Conservation (phyloP, 2,329 filamentous ascomycete genomes). For the Achaetomium macrosporum region DNA sequence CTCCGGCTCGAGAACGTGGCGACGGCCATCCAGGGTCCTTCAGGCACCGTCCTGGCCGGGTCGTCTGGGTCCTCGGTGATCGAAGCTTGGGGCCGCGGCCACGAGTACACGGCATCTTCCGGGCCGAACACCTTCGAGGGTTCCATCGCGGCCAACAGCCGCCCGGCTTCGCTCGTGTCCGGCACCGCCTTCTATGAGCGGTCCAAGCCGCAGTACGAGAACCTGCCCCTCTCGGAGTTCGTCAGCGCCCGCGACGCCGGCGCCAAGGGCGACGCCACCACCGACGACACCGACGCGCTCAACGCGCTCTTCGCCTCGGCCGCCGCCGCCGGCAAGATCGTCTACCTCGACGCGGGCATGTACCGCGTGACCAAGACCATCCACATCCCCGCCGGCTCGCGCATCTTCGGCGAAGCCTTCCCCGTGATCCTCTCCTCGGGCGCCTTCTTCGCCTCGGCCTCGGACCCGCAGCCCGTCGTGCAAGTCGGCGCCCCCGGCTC, state of each 20-base stretch:
- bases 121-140: conserved; percentile 42
- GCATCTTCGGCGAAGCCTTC: conserved; percentile 56
- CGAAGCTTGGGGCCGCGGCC: conserved; percentile 59
- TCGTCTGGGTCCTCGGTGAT: conserved; percentile 42
- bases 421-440: conserved; percentile 52
- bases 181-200: conserved; percentile 58
- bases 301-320: conserved; percentile 56
- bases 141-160: conserved; percentile 35
- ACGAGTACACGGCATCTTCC: conserved; percentile 45
- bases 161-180: conserved; percentile 52
- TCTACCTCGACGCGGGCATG: conserved; percentile 56
- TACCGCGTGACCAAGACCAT: conserved; percentile 55
- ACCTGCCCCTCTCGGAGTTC: conserved; percentile 53
- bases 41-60: conserved; percentile 49
- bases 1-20: conserved; percentile 38
- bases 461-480: conserved; percentile 55
- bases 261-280: conserved; percentile 65
- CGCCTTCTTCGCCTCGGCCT: conserved; percentile 47
- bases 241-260: conserved; percentile 62
- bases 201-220: conserved; percentile 71
- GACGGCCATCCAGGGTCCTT: conserved; percentile 39
- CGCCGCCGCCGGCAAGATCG: conserved; percentile 47
- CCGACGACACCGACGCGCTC: conserved; percentile 68
- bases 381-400: conserved; percentile 42
- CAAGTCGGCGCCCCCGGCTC: conserved; percentile 59